Evolutionary conservation across 2,329 filamentous ascomycete genomes (phyloP).

Genomic region (Exophiala spinifera): DNA sequence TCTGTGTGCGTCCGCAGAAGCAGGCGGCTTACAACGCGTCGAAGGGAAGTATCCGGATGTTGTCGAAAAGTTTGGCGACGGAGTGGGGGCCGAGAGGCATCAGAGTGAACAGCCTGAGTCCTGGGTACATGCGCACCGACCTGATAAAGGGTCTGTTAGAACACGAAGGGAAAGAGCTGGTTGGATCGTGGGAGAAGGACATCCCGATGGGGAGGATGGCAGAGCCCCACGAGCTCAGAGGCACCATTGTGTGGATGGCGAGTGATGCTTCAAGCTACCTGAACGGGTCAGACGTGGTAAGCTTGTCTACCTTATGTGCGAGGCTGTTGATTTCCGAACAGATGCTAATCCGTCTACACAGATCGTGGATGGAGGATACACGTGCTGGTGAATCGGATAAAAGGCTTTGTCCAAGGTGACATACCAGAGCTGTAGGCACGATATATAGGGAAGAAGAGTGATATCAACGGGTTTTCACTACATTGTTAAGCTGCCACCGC

Average conservation of each 20-base stretch:
- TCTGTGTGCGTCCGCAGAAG: constrained; percentile 38
- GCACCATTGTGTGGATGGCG: constrained; percentile 34
- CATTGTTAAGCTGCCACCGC: too few species aligned
- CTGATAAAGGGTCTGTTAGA: constrained; percentile 34
- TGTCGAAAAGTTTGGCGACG: constrained; percentile 32
- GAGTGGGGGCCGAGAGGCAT: constrained; percentile 39
- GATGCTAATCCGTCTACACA: not conserved
- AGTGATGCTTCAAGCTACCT: constrained; percentile 22
- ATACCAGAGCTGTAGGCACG: too few species aligned
- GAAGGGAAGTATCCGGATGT: constrained; percentile 29
- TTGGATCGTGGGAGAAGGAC: constrained; percentile 37
- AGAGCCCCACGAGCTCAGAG: constrained; percentile 39
- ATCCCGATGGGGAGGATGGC: constrained; percentile 37
- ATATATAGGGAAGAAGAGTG: too few species aligned
- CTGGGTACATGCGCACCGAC: constrained; percentile 37
- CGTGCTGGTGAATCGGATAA: constrained; percentile 10
- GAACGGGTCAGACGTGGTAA: constrained; percentile 22
- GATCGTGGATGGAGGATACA: constrained; percentile 25
- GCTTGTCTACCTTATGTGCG: not conserved
- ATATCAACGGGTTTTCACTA: too few species aligned
- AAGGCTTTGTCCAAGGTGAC: not conserved
- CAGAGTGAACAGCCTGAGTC: constrained; percentile 40
- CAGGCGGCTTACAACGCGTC: constrained; percentile 38
- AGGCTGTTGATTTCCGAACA: not conserved
- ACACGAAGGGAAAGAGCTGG: constrained; percentile 38